Percentiles rank a stretch among this genome's conserved stretches.
Evolutionary conservation across 2,329 filamentous ascomycete genomes (phyloP).

Genomic region (Blumeriella jaapii): DNA sequence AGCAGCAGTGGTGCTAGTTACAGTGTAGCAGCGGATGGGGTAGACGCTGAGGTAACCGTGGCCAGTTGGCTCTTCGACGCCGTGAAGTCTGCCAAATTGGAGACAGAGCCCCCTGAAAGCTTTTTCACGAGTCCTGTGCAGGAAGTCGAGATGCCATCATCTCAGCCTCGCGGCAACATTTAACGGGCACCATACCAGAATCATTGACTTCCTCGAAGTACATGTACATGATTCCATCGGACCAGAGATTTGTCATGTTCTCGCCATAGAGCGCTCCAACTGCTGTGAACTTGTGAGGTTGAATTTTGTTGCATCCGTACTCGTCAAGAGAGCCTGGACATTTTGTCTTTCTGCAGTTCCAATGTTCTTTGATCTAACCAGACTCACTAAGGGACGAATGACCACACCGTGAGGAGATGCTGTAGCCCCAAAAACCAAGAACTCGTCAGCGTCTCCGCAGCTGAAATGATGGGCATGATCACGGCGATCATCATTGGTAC

Average conservation of each 20-base stretch:
- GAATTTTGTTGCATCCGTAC: constrained; percentile 79
- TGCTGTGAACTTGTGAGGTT: constrained; percentile 71
- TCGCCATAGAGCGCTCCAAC: constrained; percentile 68
- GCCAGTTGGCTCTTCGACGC: constrained; percentile 60
- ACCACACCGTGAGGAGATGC: constrained; percentile 99
- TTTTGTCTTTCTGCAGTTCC: constrained; percentile 81
- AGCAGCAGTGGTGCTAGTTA: constrained; percentile 59
- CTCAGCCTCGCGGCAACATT: no score
- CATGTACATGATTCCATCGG: constrained; percentile 97
- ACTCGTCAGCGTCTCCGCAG: constrained; percentile 55
- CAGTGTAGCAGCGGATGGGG: constrained; percentile 58
- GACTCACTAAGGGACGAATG: constrained; percentile 65
- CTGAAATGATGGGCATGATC: constrained; percentile 89
- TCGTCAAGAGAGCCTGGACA: constrained; percentile 97
- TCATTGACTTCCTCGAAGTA: constrained; percentile 88
- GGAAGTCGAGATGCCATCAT: constrained; percentile 8
- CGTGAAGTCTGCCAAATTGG: constrained; percentile 62
- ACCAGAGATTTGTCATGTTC: constrained; percentile 80
- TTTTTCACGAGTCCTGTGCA: constrained; percentile 54
- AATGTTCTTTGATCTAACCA: constrained; percentile 72
- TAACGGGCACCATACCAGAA: constrained; percentile 70
- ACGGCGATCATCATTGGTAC: constrained; percentile 80
- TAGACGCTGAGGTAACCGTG: constrained; percentile 53
- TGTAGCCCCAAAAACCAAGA: constrained; percentile 98
- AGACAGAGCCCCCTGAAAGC: constrained; percentile 46